Evolutionary conservation across 257 asterid species (phyloP).

Genomic region (Rauvolfia tetraphylla): DNA sequence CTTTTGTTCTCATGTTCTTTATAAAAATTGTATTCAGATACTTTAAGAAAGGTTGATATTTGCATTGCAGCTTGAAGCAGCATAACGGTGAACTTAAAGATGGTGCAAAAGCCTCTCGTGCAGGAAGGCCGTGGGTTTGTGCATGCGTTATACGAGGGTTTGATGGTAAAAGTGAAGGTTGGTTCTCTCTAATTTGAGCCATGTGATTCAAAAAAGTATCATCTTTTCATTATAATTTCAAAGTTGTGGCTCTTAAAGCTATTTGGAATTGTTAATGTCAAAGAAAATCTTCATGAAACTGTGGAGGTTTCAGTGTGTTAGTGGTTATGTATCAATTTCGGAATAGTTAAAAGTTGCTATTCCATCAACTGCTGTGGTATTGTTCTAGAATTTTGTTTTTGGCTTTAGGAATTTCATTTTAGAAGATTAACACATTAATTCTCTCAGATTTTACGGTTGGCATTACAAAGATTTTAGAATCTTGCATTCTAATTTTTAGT

Average conservation of each 20-base stretch:
- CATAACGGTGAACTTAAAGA: constrained; percentile 84
- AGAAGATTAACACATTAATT: background rate
- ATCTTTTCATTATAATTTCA: background rate
- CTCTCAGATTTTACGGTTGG: background rate
- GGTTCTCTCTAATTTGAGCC: background rate
- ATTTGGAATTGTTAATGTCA: background rate
- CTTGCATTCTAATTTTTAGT: background rate
- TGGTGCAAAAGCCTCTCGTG: constrained; percentile 87
- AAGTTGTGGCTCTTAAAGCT: background rate
- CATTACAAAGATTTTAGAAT: background rate
- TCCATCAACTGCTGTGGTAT: background rate
- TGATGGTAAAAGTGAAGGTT: constrained; percentile 58
- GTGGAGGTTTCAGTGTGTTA: background rate
- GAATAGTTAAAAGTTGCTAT: background rate
- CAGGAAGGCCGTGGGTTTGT: constrained; percentile 90
- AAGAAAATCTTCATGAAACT: background rate
- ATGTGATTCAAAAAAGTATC: background rate
- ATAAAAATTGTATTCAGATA: background rate
- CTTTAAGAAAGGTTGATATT: constrained; percentile 1
- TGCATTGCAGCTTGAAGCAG: constrained; percentile 59
- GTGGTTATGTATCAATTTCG: background rate
- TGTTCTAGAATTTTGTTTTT: background rate
- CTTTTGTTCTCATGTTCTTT: background rate
- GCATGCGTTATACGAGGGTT: constrained; percentile 82
- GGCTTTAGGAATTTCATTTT: background rate